Conservation (phyloP, 2,329 filamentous ascomycete species). For the Diaporthe sp. region DNA sequence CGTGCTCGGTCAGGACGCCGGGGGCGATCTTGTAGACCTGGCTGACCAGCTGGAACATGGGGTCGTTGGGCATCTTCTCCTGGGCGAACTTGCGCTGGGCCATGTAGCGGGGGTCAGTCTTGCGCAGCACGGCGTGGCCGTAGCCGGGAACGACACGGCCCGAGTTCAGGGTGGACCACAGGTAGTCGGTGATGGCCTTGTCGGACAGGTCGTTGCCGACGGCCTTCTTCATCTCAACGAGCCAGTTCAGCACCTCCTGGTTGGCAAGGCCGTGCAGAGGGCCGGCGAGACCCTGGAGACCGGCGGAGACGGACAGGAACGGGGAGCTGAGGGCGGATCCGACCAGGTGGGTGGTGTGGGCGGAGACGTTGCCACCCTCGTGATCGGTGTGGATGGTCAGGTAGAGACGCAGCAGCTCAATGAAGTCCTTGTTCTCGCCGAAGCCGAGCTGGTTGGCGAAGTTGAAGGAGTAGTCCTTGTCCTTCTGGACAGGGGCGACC, state of each 20-base stretch:
- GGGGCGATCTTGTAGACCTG: slow-evolving; percentile 99
- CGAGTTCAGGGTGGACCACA: slow-evolving; percentile 96
- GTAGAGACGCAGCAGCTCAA: slow-evolving; percentile 99
- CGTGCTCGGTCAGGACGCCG: slow-evolving; percentile 97
- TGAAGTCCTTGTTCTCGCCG: slow-evolving; percentile 93
- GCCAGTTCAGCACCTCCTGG: slow-evolving; percentile 99
- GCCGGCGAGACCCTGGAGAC: slow-evolving; percentile 97
- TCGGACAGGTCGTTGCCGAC: slow-evolving; percentile 96
- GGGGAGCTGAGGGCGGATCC: slow-evolving; percentile 97
- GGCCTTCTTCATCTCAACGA: slow-evolving; percentile 97
- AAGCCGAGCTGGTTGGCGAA: slow-evolving; percentile 99
- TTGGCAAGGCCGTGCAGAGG: slow-evolving; percentile 99
- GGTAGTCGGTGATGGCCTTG: slow-evolving; percentile 97
- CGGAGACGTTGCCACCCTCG: slow-evolving; percentile 98
- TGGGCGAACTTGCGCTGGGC: slow-evolving; percentile 98
- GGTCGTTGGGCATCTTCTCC: slow-evolving; percentile 93
- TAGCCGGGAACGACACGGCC: slow-evolving; percentile 98
- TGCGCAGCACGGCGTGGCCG: slow-evolving; percentile 98
- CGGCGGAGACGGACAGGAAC: slow-evolving; percentile 95
- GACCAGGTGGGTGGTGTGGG: slow-evolving; percentile 98
- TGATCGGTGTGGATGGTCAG: slow-evolving; percentile 99
- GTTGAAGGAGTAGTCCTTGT: slow-evolving; percentile 99
- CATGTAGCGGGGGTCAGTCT: slow-evolving; percentile 99
- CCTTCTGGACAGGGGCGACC: slow-evolving; percentile 94
- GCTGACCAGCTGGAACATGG: slow-evolving; percentile 99